These are phyloP conservation scores for Aureobasidium lini DNA, from an alignment of 2,329 filamentous ascomycete genomes.

Conservation along the genomic window DNA sequence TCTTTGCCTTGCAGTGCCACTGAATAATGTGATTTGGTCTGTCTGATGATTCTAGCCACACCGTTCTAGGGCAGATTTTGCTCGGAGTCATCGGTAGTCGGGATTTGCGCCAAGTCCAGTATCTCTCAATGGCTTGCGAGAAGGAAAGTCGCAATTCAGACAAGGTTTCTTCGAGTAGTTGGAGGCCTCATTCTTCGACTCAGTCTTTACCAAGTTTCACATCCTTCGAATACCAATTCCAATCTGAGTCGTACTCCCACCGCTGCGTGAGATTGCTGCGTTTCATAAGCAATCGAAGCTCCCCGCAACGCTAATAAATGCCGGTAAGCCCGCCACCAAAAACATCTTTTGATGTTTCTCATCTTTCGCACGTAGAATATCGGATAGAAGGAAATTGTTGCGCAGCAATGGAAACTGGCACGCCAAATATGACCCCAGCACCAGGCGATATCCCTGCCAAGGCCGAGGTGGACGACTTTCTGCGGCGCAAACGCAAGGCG, in stretches of 20 bases:
- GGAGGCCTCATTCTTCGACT: neutral
- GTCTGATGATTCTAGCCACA: neutral
- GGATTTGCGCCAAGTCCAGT: neutral
- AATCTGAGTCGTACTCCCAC: neutral
- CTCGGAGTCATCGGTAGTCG: neutral
- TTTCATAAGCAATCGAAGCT: neutral
- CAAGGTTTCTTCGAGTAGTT: neutral
- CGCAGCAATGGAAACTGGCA: slow-evolving; percentile 15
- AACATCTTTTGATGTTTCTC: neutral
- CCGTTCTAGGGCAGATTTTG: neutral
- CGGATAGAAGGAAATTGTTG: neutral
- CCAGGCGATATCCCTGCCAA: slow-evolving; percentile 27
- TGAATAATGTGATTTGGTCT: neutral
- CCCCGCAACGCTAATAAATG: neutral
- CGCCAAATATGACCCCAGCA: slow-evolving; percentile 1
- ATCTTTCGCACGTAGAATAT: neutral
- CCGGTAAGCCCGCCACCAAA: slow-evolving; percentile 5
- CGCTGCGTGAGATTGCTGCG: neutral
- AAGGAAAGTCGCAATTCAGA: neutral
- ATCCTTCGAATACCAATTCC: neutral
- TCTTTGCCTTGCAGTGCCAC: neutral
- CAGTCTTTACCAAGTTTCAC: neutral
- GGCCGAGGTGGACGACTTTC: slow-evolving; percentile 42
- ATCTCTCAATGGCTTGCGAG: neutral
- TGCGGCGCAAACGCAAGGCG: slow-evolving; percentile 44